phyloP scores from a whole-genome alignment of 306 rosid genomes.

The Sphenostylis stenocarpa region DNA sequence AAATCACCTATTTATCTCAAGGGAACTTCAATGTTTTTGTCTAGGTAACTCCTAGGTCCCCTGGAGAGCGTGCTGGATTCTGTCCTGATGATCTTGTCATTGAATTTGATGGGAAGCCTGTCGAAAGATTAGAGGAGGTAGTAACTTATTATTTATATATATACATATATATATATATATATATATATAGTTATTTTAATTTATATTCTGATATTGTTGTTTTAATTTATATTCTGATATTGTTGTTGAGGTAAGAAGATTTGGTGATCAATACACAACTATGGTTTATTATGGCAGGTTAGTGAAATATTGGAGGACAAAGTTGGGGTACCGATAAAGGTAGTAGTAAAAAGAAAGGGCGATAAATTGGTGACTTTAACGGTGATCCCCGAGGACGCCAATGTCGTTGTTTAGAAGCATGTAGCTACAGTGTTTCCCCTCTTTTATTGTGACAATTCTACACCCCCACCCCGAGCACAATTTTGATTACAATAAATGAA shows the following conservation, averaged over 20 bases:
- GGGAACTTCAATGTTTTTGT: conserved; percentile 20
- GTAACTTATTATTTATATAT: not conserved
- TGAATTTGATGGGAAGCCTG: conserved; percentile 80
- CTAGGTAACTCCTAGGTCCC: conserved; percentile 89
- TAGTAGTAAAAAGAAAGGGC: conserved; percentile 54
- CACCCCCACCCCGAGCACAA: not conserved
- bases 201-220: not conserved
- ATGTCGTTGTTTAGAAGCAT: conserved; percentile 42
- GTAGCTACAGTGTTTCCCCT: not conserved
- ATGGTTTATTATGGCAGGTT: conserved; percentile 48
- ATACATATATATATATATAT: too few relatives aligned
- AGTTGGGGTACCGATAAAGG: conserved; percentile 69
- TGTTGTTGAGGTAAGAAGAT: not conserved
- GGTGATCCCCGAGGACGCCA: conserved; percentile 73
- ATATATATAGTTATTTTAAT: not conserved
- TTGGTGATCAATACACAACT: not conserved
- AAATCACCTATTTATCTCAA: not conserved
- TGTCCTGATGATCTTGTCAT: conserved; percentile 78
- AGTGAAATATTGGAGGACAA: conserved; percentile 74
- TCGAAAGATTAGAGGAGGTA: conserved; percentile 74
- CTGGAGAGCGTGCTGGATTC: conserved; percentile 82
- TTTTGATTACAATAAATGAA: too few relatives aligned
- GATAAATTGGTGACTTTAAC: conserved; percentile 53
- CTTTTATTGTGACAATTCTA: not conserved
- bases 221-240: not conserved